Base-by-base conservation (phyloP, 192 early-diverging fungal species). In the Umbelopsis sp. region DNA sequence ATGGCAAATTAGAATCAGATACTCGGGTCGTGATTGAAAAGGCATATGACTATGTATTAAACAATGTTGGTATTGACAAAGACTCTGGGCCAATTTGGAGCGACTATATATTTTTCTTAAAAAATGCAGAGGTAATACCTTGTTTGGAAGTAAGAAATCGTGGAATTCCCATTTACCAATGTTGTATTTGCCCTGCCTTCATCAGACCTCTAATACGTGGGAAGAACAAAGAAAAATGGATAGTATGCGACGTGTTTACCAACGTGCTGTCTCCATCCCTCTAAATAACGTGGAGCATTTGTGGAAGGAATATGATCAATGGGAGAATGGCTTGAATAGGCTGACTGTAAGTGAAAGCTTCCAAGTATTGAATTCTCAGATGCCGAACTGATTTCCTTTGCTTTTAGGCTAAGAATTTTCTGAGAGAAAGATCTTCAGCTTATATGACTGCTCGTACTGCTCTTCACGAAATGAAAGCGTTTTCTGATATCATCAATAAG, bases 401-500 rank as follows among this genome's bases (percentile, higher is more conserved):
- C 44, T 23, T 50, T 10, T 51, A 92, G 89, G 96, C 95, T 52
- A 98, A 97, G 79, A 95, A 95, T 70, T 89, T 92, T 71, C 76
- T 97, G 21, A 85, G 87, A 45, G 95, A 95, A 67, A 78, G 87
- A 37, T 96, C 96, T 5, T 86, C 95, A 44, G 85, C 87, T 21
- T 98, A 98, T 74, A 98, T 97, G 94, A 93, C 94, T 5, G 95
- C 97, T 2, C 89, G 97, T 74, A 92, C 91, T 9, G 94, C 91
- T 25, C 79, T 90, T 37, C 89, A 91, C 50, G 95, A 97, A 45
- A 82, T 95, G 72, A 87, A 90, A 64, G 83, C 81, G n/a, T 78
- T 93, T 44, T 89, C 90, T 23, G 94, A 95, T 64, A 77, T 82
- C 3, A 94, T 99, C 66, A 88, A 89, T 23, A 84, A 83, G 15